Conservation (phyloP, 495 filamentous ascomycete species). For the Xylaria nigripes region DNA sequence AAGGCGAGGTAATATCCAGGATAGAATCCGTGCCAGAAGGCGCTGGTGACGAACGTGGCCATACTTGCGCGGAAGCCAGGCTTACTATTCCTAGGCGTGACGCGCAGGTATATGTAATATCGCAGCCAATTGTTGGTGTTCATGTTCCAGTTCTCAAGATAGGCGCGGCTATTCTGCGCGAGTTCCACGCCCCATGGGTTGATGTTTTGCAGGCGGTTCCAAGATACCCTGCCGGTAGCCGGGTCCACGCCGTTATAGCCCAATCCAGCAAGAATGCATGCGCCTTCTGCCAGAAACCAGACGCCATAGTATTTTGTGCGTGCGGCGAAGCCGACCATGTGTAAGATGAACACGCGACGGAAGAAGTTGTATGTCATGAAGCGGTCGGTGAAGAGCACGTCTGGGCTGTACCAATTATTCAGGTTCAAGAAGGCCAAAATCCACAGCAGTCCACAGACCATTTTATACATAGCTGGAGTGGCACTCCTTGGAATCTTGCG, state of each 20-base stretch:
- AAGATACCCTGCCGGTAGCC: conserved; percentile 70
- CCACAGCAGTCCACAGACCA: conserved; percentile 64
- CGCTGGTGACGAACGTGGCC: conserved; percentile 88
- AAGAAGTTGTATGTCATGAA: conserved; percentile 62
- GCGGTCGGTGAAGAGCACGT: conserved; percentile 49
- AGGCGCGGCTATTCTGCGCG: conserved; percentile 84
- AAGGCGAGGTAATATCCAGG: conserved; percentile 94
- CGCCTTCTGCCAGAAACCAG: conserved; percentile 86
- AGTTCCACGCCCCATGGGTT: conserved; percentile 72
- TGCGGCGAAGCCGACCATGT: conserved; percentile 73
- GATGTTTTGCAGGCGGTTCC: conserved; percentile 85
- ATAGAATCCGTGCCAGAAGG: conserved; percentile 97
- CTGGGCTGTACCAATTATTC: conserved; percentile 53
- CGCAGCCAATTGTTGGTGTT: conserved; percentile 97
- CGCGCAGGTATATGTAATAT: conserved; percentile 91
- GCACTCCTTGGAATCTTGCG: conserved; percentile 89
- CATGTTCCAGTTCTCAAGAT: conserved; percentile 91
- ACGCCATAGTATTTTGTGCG: conserved; percentile 93
- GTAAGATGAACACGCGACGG: conserved; percentile 62
- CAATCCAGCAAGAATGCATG: conserved; percentile 88
- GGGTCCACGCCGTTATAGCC: conserved; percentile 91
- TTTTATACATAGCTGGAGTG: conserved; percentile 75
- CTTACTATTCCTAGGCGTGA: conserved; percentile 92
- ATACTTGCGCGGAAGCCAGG: conserved; percentile 91
- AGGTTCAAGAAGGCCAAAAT: conserved; percentile 71